Percentiles rank a stretch among this genome's conserved stretches.
These are phyloP conservation scores for Chalciporus sp. DNA, from an alignment of 1,284 basidiomycete species.

Conservation along the genomic window DNA sequence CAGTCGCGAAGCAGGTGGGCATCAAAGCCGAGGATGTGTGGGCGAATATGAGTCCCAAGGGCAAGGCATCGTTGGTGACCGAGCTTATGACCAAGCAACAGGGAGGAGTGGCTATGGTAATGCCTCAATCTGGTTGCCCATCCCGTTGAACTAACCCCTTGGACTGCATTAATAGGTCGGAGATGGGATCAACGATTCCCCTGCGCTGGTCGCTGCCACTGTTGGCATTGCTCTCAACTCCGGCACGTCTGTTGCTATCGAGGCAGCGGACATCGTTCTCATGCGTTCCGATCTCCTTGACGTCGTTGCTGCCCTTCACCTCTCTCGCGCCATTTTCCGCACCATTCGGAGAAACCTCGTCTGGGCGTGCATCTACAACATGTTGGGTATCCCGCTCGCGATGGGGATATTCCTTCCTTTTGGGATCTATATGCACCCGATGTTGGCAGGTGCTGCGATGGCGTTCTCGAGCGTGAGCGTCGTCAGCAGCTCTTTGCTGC, in stretches of 20 bases:
- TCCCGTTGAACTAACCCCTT: slow-evolving; percentile 1
- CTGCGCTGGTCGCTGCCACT: slow-evolving; percentile 92
- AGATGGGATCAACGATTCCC: slow-evolving; percentile 99
- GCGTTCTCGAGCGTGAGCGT: slow-evolving; percentile 97
- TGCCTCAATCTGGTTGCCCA: slow-evolving; percentile 24
- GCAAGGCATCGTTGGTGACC: slow-evolving; percentile 82
- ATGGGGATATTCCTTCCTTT: slow-evolving; percentile 97
- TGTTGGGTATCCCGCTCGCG: slow-evolving; percentile 95
- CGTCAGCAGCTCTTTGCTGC: slow-evolving; percentile 84
- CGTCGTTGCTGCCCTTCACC: slow-evolving; percentile 93
- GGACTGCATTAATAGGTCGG: slow-evolving; percentile 67
- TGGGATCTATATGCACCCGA: slow-evolving; percentile 93
- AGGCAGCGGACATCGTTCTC: slow-evolving; percentile 96
- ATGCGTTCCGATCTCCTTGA: slow-evolving; percentile 96
- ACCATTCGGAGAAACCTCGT: slow-evolving; percentile 90
- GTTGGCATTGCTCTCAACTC: slow-evolving; percentile 96
- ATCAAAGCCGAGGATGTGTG: slow-evolving; percentile 81
- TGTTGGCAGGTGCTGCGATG: slow-evolving; percentile 98
- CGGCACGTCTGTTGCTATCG: slow-evolving; percentile 95
- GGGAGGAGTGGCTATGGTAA: slow-evolving; percentile 86
- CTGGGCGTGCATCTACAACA: slow-evolving; percentile 94
- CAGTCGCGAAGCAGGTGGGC: slow-evolving; percentile 86
- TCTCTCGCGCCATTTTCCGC: slow-evolving; percentile 86
- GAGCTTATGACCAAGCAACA: slow-evolving; percentile 75
- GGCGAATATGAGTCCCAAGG: slow-evolving; percentile 90